phyloP scores from a whole-genome alignment of 2,329 filamentous ascomycete genomes.

The Epichloe sp. region DNA sequence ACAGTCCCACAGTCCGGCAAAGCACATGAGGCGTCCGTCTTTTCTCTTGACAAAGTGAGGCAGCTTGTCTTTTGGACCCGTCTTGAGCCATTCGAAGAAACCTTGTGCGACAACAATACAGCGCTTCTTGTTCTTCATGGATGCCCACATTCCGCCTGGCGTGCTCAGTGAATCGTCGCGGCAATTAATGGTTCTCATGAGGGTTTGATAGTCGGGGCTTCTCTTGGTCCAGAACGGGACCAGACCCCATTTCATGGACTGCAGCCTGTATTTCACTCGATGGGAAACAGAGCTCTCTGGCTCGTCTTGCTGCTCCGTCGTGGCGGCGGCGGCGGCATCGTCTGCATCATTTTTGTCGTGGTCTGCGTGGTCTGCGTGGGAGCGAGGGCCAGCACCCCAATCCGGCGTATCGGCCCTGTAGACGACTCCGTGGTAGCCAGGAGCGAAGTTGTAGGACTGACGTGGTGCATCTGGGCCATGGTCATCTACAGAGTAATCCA shows the following conservation, averaged over 20 bases:
- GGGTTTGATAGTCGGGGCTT: slow-evolving; percentile 60
- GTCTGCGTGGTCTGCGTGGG: slow-evolving; percentile 5
- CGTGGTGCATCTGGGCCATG: slow-evolving; percentile 40
- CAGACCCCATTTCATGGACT: slow-evolving; percentile 93
- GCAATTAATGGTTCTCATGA: slow-evolving; percentile 90
- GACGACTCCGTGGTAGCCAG: slow-evolving; percentile 72
- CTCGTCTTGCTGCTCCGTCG: not conserved
- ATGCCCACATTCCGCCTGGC: slow-evolving; percentile 75
- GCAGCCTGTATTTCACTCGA: slow-evolving; percentile 58
- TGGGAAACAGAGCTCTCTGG: not conserved
- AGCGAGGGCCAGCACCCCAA: slow-evolving; percentile 34
- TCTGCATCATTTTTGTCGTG: not conserved
- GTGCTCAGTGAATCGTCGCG: slow-evolving; percentile 72
- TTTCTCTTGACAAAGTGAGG: slow-evolving; percentile 74
- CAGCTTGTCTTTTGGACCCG: slow-evolving; percentile 60
- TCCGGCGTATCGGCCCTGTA: slow-evolving; percentile 65
- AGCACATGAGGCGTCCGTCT: slow-evolving; percentile 73
- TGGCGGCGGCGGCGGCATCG: not conserved
- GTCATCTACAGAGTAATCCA: slow-evolving; percentile 59
- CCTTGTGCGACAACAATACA: slow-evolving; percentile 83
- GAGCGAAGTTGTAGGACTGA: slow-evolving; percentile 86
- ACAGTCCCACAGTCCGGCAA: slow-evolving; percentile 87
- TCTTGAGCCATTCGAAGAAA: slow-evolving; percentile 94
- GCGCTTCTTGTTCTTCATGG: slow-evolving; percentile 79
- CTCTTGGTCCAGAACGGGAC: slow-evolving; percentile 89